These are phyloP conservation scores for Schrenkiella parvula DNA, from an alignment of 345 rosid species.

Conservation along the genomic window DNA sequence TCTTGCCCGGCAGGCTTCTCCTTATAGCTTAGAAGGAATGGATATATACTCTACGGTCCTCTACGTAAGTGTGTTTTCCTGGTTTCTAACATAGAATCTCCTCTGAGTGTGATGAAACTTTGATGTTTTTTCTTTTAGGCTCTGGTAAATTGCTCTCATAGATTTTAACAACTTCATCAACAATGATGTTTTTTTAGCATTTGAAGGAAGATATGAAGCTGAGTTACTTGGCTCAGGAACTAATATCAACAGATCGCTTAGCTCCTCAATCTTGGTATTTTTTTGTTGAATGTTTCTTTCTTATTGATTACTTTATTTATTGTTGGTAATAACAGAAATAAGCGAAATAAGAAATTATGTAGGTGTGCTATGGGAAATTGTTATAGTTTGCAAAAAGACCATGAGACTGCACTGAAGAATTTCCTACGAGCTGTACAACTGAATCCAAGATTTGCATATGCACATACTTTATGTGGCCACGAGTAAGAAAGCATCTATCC, in stretches of 20 bases:
- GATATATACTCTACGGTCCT: slow-evolving; percentile 94
- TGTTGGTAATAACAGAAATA: background rate
- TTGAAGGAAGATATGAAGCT: slow-evolving; percentile 98
- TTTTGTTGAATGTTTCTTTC: background rate
- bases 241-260: slow-evolving; percentile 85
- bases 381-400: slow-evolving; percentile 97
- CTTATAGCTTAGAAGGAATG: slow-evolving; percentile 93
- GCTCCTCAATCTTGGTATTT: slow-evolving; percentile 96
- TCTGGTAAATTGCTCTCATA: background rate
- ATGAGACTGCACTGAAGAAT: slow-evolving; percentile 89
- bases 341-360: slow-evolving; percentile 18
- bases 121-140: background rate
- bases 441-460: slow-evolving; percentile 88
- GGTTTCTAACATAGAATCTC: background rate
- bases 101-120: slow-evolving; percentile 4
- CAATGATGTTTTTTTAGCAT: slow-evolving; percentile 53
- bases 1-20: slow-evolving; percentile 77
- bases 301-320: background rate
- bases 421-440: slow-evolving; percentile 90
- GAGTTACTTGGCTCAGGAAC: slow-evolving; percentile 92
- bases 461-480: slow-evolving; percentile 93
- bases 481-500: slow-evolving; percentile 54
- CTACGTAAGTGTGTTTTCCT: slow-evolving; percentile 56
- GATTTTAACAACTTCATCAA: background rate
- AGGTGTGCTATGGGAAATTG: slow-evolving; percentile 99